phyloP scores from a whole-genome alignment of 2,329 filamentous ascomycete genomes.

The Monilinia laxa region DNA sequence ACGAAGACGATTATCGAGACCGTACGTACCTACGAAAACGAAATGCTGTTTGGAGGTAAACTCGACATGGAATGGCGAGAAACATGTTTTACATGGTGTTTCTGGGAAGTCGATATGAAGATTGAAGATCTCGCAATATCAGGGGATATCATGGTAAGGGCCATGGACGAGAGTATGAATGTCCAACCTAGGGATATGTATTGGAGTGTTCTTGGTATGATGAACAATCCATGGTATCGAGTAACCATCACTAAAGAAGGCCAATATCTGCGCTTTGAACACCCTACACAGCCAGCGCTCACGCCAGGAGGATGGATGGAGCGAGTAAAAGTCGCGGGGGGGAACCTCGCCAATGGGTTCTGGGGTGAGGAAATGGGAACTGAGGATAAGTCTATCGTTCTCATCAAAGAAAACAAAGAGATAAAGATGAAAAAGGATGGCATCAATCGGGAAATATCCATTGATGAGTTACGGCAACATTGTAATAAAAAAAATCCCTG shows the following conservation, averaged over 20 bases:
- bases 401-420: slow-evolving; percentile 57
- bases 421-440: slow-evolving; percentile 75
- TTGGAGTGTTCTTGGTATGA: slow-evolving; percentile 94
- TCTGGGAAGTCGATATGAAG: slow-evolving; percentile 75
- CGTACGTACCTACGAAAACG: slow-evolving; percentile 53
- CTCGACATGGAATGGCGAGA: slow-evolving; percentile 83
- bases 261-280: slow-evolving; percentile 71
- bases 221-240: slow-evolving; percentile 95
- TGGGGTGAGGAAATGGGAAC: slow-evolving; percentile 75
- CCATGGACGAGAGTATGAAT: slow-evolving; percentile 89
- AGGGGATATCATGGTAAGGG: slow-evolving; percentile 74
- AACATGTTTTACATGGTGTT: slow-evolving; percentile 86
- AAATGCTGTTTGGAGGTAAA: slow-evolving; percentile 70
- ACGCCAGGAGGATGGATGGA: slow-evolving; percentile 92
- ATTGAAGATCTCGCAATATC: slow-evolving; percentile 60
- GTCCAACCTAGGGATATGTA: slow-evolving; percentile 91
- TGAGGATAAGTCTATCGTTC: slow-evolving; percentile 46
- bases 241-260: slow-evolving; percentile 71
- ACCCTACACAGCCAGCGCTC: slow-evolving; percentile 78
- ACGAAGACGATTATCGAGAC: slow-evolving; percentile 79
- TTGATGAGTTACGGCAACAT: slow-evolving; percentile 71
- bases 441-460: slow-evolving; percentile 60
- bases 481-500: slow-evolving; percentile 66
- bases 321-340: slow-evolving; percentile 76
- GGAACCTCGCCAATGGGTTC: slow-evolving; percentile 75